Base-by-base conservation (phyloP, 2,329 filamentous ascomycete species). In the Rhynchosporium graminicola region DNA sequence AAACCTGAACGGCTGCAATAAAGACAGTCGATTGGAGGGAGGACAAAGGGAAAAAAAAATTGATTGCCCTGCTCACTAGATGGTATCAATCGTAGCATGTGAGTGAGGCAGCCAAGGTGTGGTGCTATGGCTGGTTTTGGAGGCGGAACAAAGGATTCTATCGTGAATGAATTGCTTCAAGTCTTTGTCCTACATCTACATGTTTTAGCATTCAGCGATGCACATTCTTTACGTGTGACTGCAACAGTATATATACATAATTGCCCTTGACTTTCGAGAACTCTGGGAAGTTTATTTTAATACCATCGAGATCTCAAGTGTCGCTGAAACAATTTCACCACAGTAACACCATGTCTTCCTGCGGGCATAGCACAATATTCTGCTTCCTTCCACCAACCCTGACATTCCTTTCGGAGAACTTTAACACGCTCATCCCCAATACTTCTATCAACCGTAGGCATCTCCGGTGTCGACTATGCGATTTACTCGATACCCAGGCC, bases 401-500 rank as follows among this genome's bases (percentile, higher is more conserved):
- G 15, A 43, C 51, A 33, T 65, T 55, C 7, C 59, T 72, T 3
- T 28, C 57, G 15, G 38, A 59, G 43, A 57, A 66, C 20, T 71
- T 59, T 31, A 64, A 67, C 2, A 29, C 52, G 13, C 57, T 70
- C 20, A 43, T 15, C 43, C 61, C 59, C 12, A 59, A 65, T 47
- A 40, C 59, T 3, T 26, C 5, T 2, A 59, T 72, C 50, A 63
- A 72, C 48, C 70, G 67, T 7, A 58, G 38, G 1, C 57, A 66
- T 20, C 61, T 62, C 9, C 65, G 68, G 26, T 73, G 71, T 62
- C 64, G 64, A 33, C 59, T 67, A 4, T 73, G 71, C 59, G 69
- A 72, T 38, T 59, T 67, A 4, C 48, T 62, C 26, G 60, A 58
- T 43, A 65, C 68, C 6, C 60, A 67, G 12, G 63, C 62, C 28